Conservation (phyloP, 2,329 filamentous ascomycete genomes). For the Mycosphaerella arachidis region DNA sequence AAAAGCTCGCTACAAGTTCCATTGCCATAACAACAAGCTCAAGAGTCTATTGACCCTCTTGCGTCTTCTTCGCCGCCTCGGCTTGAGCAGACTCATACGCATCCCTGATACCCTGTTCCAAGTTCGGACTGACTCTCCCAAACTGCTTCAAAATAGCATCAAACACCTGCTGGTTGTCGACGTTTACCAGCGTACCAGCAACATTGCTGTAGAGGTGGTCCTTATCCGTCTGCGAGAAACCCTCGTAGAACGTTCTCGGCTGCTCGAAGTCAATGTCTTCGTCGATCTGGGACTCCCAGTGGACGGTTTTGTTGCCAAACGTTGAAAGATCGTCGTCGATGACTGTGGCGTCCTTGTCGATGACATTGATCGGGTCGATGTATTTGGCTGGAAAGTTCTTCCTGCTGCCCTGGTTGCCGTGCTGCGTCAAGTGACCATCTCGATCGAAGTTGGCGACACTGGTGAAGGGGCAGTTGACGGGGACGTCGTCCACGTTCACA, state of each 20-base stretch:
- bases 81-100: conserved; percentile 11
- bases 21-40: not conserved
- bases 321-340: conserved; percentile 21
- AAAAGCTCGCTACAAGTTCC: not conserved
- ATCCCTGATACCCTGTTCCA: conserved; percentile 15
- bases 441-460: conserved; percentile 28
- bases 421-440: conserved; percentile 26
- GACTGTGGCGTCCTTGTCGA: conserved; percentile 20
- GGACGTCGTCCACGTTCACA: conserved; percentile 50
- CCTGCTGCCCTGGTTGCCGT: conserved; percentile 24
- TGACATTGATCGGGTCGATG: conserved; percentile 27
- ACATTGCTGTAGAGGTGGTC: conserved; percentile 28
- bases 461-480: conserved; percentile 44
- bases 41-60: not conserved
- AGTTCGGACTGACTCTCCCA: conserved; percentile 12
- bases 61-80: conserved; percentile 5
- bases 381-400: conserved; percentile 26
- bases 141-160: conserved; percentile 25
- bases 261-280: conserved; percentile 29
- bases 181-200: conserved; percentile 28
- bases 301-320: conserved; percentile 15
- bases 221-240: conserved; percentile 23
- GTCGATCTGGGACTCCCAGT: conserved; percentile 24
- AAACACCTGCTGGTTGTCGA: conserved; percentile 24
- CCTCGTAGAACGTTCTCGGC: conserved; percentile 27